These are phyloP conservation scores for Fusarium chlamydosporum DNA, from an alignment of 2,329 filamentous ascomycete genomes.

Conservation along the genomic window DNA sequence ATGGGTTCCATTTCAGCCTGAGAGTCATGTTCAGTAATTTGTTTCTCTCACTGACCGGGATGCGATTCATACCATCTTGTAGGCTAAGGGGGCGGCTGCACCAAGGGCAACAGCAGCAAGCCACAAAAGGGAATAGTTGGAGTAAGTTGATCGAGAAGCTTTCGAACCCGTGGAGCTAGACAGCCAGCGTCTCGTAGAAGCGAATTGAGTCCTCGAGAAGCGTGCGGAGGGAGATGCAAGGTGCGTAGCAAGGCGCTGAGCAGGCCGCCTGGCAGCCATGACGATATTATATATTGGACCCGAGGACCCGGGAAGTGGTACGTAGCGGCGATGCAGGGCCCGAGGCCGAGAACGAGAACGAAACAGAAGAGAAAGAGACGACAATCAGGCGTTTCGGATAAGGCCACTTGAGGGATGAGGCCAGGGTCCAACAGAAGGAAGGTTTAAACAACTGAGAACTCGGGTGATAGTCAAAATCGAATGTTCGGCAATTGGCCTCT, in stretches of 20 bases:
- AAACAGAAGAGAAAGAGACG: constrained; percentile 30
- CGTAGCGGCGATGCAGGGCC: constrained; percentile 14
- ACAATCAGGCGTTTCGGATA: constrained; percentile 48
- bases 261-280: constrained; percentile 54
- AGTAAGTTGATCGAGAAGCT: constrained; percentile 40
- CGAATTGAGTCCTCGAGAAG: constrained; percentile 49
- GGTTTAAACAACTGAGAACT: constrained; percentile 47
- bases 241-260: constrained; percentile 52
- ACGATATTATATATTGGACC: constrained; percentile 49
- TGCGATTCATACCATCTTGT: constrained; percentile 67
- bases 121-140: constrained; percentile 47
- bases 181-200: constrained; percentile 45
- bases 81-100: constrained; percentile 67
- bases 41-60: constrained; percentile 1
- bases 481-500: constrained; percentile 50
- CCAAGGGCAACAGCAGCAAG: constrained; percentile 62
- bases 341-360: constrained; percentile 21
- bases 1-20: constrained; percentile 61
- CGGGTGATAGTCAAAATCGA: constrained; percentile 51
- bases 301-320: constrained; percentile 21
- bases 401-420: constrained; percentile 44
- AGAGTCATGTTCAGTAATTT: constrained; percentile 36
- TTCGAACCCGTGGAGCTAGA: constrained; percentile 46
- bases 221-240: constrained; percentile 48
- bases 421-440: constrained; percentile 30